phyloP scores from a whole-genome alignment of 306 rosid genomes.

The Malus fusca region DNA sequence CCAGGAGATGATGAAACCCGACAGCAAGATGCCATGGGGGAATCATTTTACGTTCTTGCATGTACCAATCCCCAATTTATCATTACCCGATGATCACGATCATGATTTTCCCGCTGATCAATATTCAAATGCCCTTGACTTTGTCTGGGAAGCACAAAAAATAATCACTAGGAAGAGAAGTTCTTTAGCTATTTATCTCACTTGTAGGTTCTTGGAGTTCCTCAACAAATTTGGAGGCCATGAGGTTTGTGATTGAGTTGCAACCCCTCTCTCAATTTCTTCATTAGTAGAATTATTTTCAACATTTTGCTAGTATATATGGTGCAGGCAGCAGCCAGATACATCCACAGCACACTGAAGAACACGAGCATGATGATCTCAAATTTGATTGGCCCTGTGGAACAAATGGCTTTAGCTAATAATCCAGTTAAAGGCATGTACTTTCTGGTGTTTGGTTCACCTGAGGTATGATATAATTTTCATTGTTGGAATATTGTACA shows the following conservation, averaged over 20 bases:
- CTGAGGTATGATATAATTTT: conserved; percentile 34
- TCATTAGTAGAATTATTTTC: background rate
- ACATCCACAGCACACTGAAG: conserved; percentile 19
- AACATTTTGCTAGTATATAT: background rate
- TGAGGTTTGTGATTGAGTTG: conserved; percentile 19
- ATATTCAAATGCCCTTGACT: conserved; percentile 26
- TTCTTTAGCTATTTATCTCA: conserved; percentile 26
- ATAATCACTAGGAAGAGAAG: conserved; percentile 25
- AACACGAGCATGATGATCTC: conserved; percentile 46
- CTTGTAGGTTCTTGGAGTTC: conserved; percentile 15
- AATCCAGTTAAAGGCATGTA: conserved; percentile 34
- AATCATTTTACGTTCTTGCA: conserved; percentile 38
- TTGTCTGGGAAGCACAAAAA: conserved; percentile 27
- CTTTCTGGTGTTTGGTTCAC: conserved; percentile 32
- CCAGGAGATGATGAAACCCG: conserved; percentile 36
- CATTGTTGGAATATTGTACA: no score
- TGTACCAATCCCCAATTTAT: conserved; percentile 31
- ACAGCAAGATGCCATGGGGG: conserved; percentile 35
- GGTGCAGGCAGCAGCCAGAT: conserved; percentile 46
- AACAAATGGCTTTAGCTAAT: conserved; percentile 43
- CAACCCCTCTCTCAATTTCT: no score
- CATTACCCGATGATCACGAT: background rate
- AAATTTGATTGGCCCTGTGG: conserved; percentile 50
- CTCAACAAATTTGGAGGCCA: conserved; percentile 35
- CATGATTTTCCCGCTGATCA: background rate